phyloP scores from a whole-genome alignment of 108 stramenopile genomes.

The Stephanodiscus triporus region DNA sequence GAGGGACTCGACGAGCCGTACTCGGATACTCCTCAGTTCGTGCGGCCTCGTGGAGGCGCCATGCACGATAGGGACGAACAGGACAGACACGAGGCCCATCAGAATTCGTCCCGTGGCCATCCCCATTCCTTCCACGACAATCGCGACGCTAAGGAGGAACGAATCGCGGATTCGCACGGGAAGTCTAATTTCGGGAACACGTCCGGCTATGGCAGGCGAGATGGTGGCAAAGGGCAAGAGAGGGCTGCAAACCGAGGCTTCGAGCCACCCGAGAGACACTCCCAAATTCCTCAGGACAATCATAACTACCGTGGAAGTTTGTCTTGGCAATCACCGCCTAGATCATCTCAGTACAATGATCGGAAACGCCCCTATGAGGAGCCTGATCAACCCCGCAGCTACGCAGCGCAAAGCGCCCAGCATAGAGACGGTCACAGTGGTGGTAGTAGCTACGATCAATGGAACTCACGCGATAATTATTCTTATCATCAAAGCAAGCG shows the following conservation, averaged over 20 bases:
- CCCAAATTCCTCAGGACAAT: constrained; percentile 15
- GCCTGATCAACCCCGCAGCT: constrained; percentile 14
- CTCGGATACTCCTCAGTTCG: constrained; percentile 71
- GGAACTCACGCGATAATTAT: neutral
- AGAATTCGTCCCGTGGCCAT: constrained; percentile 17
- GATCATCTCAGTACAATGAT: constrained; percentile 19
- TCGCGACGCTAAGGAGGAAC: constrained; percentile 14
- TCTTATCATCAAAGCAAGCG: neutral
- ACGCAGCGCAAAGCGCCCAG: constrained; percentile 19
- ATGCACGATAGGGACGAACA: constrained; percentile 50
- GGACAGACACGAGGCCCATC: constrained; percentile 31
- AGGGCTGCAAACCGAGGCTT: constrained; percentile 24
- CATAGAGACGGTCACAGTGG: constrained; percentile 18
- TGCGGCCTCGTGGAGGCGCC: constrained; percentile 70
- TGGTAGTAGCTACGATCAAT: neutral
- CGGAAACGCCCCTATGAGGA: constrained; percentile 31
- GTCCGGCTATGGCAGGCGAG: constrained; percentile 4
- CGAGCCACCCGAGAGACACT: constrained; percentile 23
- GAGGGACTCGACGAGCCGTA: constrained; percentile 53
- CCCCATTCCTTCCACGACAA: constrained; percentile 10
- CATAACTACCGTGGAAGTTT: constrained; percentile 16
- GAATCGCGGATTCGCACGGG: neutral
- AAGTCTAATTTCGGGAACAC: constrained; percentile 1
- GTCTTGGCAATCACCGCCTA: constrained; percentile 24
- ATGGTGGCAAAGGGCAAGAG: constrained; percentile 31